Evolutionary conservation across 2,329 filamentous ascomycete species (phyloP), one percentile per base, ranked within the genome.

Genomic region (Metarhizium robertsii): DNA sequence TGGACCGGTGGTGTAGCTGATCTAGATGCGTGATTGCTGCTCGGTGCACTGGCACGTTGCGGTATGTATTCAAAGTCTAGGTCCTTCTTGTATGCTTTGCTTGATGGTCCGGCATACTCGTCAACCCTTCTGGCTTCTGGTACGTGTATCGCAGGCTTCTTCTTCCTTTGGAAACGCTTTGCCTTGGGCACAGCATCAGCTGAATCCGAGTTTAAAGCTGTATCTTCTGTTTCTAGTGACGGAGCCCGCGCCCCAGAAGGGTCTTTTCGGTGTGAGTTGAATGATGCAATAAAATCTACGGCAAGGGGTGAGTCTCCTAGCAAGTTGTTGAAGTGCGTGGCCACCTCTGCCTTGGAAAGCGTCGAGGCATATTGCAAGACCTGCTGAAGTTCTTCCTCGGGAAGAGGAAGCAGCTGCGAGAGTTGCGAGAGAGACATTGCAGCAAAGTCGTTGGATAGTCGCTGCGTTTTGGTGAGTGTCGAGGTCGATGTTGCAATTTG

Each of bases 251-350:
- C 6, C 14, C 58, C 32, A 7, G 62, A 57, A 4, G 64, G 75
- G 20, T 75, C 75, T 61, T 77, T 71, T 52, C 83, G 73, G 18
- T 76, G 82, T 3, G 85, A 81, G 67, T 96, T 97, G 68, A 92
- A 92, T 18, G 85, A 86, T 1, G 89, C 83, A 60, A 92, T 85
- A 67, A 90, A 94, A 63, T 91, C 86, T 58, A 91, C 74, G 45
- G 77, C 80, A 62, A 87, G 84, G 1, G 91, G 83, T 6, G 88
- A 91, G 68, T 95, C 90, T 52, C 92, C 94, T 0, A 99, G 80
- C 53, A 99, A 76, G 66, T 94, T 90, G 69, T 85, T 87, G 58
- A 99, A 86, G 70, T 97, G 90, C 46, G 91, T 85, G 52, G 84
- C 90, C 14, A 90, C 88, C 60, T 87, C 88, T 53, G 84, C 73